phyloP scores from a whole-genome alignment of 2,329 filamentous ascomycete species.

The Aureobasidium sp. region DNA sequence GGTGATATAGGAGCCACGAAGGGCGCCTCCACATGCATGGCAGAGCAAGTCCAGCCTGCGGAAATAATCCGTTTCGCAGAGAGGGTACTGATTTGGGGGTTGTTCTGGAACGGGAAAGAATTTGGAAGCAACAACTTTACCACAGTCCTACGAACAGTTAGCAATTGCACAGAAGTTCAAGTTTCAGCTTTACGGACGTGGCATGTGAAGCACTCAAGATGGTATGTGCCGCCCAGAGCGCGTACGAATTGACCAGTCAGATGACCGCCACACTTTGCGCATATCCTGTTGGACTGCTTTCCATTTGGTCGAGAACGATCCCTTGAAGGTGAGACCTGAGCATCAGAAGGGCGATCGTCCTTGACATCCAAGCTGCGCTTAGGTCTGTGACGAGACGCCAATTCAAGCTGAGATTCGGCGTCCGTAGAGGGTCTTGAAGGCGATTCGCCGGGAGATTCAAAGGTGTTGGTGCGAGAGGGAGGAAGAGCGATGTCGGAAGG shows the following conservation, averaged over 20 bases:
- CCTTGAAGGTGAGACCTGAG: conserved; percentile 3
- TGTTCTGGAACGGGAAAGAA: conserved; percentile 97
- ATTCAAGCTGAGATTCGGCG: conserved; percentile 6
- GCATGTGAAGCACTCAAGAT: conserved; percentile 97
- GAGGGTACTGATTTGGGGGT: conserved; percentile 80
- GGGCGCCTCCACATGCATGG: conserved; percentile 81
- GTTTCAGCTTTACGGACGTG: conserved; percentile 55
- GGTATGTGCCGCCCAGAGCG: conserved; percentile 86
- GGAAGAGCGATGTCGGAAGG: conserved; percentile 9
- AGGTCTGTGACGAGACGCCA: neutral
- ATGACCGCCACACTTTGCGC: conserved; percentile 81
- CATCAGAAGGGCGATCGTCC: neutral
- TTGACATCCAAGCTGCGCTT: conserved; percentile 5
- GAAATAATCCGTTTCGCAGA: conserved; percentile 98
- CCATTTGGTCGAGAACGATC: conserved; percentile 14
- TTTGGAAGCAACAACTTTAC: conserved; percentile 93
- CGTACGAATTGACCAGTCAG: conserved; percentile 94
- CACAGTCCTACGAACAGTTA: conserved; percentile 67
- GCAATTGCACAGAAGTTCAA: conserved; percentile 22
- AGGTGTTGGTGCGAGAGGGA: conserved; percentile 10
- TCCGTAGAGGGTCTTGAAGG: neutral
- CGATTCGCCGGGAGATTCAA: neutral
- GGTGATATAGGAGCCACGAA: conserved; percentile 96
- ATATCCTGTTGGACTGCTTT: conserved; percentile 33
- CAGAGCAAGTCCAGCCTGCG: conserved; percentile 84